Evolutionary conservation across 139 green algal species (phyloP).

Genomic region (Trebouxia sp.): DNA sequence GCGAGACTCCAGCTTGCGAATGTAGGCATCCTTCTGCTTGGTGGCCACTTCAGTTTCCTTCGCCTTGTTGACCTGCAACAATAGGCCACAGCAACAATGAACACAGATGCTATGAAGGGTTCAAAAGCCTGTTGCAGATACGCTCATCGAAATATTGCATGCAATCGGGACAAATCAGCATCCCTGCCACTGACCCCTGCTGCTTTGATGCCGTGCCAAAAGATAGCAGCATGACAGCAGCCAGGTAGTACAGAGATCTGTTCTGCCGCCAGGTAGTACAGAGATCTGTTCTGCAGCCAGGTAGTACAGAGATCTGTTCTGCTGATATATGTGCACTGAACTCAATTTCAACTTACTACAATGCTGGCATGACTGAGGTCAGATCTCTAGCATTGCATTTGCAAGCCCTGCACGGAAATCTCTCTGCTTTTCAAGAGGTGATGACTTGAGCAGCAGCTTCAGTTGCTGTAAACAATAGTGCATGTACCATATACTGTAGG

Average conservation of each 20-base stretch:
- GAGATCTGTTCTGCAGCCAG: no score
- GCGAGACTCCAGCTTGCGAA: neutral
- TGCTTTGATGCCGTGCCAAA: neutral
- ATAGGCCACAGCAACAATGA: neutral
- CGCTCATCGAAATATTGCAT: neutral
- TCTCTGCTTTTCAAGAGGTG: neutral
- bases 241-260: no score
- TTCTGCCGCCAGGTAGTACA: no score
- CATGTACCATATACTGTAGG: conserved; percentile 27
- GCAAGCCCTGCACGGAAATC: no score
- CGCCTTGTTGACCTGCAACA: conserved; percentile 14
- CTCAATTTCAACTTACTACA: neutral
- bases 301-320: no score
- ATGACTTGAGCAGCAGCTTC: neutral
- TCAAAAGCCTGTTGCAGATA: neutral
- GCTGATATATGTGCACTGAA: no score
- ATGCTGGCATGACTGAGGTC: no score
- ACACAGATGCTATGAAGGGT: neutral
- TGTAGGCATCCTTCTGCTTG: conserved; percentile 13
- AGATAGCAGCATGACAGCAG: no score
- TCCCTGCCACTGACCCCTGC: neutral
- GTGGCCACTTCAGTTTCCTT: neutral
- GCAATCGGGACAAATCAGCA: neutral
- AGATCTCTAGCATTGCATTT: neutral
- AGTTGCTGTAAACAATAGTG: neutral